These are phyloP conservation scores for Citrus unshiu DNA, from an alignment of 345 rosid species.

Conservation along the genomic window DNA sequence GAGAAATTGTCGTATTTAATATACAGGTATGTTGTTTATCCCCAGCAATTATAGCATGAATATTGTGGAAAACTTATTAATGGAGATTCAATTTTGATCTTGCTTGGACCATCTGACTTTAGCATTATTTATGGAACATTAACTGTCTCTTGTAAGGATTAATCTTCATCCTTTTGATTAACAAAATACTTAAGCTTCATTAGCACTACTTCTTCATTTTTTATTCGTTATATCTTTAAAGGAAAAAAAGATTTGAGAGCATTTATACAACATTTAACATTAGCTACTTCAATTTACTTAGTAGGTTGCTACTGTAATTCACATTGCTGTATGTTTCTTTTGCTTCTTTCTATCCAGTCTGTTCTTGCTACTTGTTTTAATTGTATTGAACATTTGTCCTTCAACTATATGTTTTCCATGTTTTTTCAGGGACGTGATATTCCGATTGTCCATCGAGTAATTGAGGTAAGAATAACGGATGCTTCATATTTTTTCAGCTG, in stretches of 20 bases:
- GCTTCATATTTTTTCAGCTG: neutral
- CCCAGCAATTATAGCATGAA: no score
- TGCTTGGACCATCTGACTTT: neutral
- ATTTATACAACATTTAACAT: neutral
- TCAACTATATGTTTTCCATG: neutral
- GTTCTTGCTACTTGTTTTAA: neutral
- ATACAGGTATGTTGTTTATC: slow-evolving; percentile 37
- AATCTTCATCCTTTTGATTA: neutral
- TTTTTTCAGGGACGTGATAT: slow-evolving; percentile 33
- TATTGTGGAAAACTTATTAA: neutral
- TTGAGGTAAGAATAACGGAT: slow-evolving; percentile 31
- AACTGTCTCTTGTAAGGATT: neutral
- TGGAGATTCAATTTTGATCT: neutral
- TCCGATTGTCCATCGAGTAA: slow-evolving; percentile 54
- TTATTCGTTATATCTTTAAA: no score
- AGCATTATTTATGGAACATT: neutral
- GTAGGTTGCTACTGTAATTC: neutral
- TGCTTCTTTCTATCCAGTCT: neutral
- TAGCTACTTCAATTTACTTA: neutral
- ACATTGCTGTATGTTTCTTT: neutral
- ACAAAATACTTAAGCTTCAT: neutral
- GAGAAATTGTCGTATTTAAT: slow-evolving; percentile 67
- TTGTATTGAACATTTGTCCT: neutral
- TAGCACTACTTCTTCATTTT: neutral
- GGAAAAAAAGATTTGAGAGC: neutral